A percentile compares a stretch with the other conserved stretches of the same genome.
Evolutionary conservation across 1,139 yeast genomes (phyloP).

Genomic region (Debaryomyces fabryi): DNA sequence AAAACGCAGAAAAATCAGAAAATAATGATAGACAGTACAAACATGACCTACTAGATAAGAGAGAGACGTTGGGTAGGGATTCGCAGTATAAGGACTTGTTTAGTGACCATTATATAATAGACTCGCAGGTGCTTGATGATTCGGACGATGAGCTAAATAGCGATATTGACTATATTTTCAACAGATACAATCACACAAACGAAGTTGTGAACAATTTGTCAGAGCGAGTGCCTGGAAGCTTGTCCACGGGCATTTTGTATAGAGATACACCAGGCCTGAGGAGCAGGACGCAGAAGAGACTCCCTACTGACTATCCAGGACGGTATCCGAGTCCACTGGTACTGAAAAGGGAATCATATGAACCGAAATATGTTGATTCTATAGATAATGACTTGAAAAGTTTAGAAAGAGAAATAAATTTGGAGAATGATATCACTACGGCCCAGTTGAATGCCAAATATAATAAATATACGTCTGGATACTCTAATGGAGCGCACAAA

Average conservation of each 20-base stretch:
- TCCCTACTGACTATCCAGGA: slow-evolving; percentile 8
- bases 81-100: slow-evolving; percentile 12
- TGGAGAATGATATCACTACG: slow-evolving; percentile 6
- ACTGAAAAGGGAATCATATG: background rate
- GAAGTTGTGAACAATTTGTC: slow-evolving; percentile 5
- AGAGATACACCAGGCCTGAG: background rate
- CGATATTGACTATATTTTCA: slow-evolving; percentile 10
- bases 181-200: slow-evolving; percentile 5
- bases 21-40: background rate
- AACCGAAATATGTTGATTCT: background rate
- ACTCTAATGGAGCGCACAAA: background rate
- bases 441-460: slow-evolving; percentile 8
- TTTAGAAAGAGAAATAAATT: slow-evolving; percentile 5
- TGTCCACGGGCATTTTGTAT: background rate
- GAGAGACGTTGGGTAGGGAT: background rate
- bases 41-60: background rate
- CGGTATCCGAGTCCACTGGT: slow-evolving; percentile 7
- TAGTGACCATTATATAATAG: slow-evolving; percentile 10
- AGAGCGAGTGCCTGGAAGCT: background rate
- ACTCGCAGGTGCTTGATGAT: slow-evolving; percentile 17
- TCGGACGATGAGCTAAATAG: slow-evolving; percentile 29
- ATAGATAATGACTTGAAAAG: slow-evolving; percentile 2
- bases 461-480: background rate
- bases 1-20: background rate
- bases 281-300: background rate